A percentile compares a stretch with the other conserved stretches of the same genome.
phyloP scores from a whole-genome alignment of 2,329 filamentous ascomycete species.

The Neofusicoccum sp. region DNA sequence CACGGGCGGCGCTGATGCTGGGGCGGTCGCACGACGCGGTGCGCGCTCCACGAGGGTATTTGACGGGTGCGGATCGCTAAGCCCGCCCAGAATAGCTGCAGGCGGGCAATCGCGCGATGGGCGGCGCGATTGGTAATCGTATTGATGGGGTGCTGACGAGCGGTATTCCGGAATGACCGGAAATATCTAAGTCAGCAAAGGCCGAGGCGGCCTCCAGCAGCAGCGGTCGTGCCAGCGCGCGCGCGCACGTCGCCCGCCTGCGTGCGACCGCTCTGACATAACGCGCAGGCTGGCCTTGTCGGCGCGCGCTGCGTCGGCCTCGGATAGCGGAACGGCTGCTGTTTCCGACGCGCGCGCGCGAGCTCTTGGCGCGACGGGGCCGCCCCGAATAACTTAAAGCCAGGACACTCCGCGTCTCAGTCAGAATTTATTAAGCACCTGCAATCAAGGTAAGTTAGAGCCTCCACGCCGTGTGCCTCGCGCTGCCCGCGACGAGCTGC shows the following conservation, averaged over 20 bases:
- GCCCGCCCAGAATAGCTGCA: conserved; percentile 6
- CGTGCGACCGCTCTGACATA: conserved; percentile 1
- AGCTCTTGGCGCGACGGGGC: not conserved
- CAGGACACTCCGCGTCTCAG: conserved; percentile 1
- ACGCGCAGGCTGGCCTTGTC: not conserved
- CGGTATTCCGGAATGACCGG: conserved; percentile 7
- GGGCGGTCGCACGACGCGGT: conserved; percentile 1
- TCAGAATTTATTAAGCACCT: conserved; percentile 10
- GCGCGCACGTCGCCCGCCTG: not conserved
- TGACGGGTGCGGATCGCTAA: not conserved
- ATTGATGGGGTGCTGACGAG: conserved; percentile 1
- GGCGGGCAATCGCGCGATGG: not conserved
- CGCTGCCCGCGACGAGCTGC: no score
- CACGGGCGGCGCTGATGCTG: not conserved
- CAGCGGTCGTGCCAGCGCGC: not conserved
- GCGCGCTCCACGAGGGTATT: not conserved
- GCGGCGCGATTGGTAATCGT: conserved; percentile 10
- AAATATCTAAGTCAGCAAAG: conserved; percentile 11
- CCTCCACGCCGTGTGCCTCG: not conserved
- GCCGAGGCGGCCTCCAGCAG: not conserved
- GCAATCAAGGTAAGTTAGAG: conserved; percentile 15
- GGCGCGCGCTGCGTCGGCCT: not conserved
- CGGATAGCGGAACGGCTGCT: not conserved
- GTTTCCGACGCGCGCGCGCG: not conserved
- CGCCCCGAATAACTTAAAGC: conserved; percentile 13